Conservation (phyloP, 495 filamentous ascomycete species). For the Penicillium chermesinum region DNA sequence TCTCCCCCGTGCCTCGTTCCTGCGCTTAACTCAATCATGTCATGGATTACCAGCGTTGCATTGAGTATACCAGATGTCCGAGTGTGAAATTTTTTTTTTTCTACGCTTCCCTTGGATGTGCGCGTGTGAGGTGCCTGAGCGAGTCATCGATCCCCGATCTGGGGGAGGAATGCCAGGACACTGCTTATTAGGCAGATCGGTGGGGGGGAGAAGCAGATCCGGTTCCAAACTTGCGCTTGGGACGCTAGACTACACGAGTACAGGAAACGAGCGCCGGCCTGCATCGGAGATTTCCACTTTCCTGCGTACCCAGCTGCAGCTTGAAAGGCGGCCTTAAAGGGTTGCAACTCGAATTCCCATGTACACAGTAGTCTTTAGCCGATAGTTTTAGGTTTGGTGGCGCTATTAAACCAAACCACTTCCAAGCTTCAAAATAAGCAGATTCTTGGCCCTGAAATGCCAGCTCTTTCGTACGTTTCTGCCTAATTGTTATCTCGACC, state of each 20-base stretch:
- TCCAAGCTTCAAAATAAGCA: too few species aligned
- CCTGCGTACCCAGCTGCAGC: background rate
- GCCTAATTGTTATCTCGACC: too few species aligned
- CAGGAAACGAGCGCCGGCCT: background rate
- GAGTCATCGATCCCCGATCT: slow-evolving; percentile 7
- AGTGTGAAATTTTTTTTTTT: background rate
- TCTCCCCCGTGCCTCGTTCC: slow-evolving; percentile 6
- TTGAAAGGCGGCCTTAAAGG: too few species aligned
- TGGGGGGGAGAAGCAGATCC: slow-evolving; percentile 11
- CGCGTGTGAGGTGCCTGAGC: slow-evolving; percentile 1
- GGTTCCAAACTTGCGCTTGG: background rate
- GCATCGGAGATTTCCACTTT: background rate
- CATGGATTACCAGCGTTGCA: slow-evolving; percentile 15
- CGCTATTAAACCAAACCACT: background rate
- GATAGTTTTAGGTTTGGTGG: background rate
- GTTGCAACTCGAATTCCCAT: too few species aligned
- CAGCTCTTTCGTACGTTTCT: too few species aligned
- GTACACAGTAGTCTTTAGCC: background rate
- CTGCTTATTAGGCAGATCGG: slow-evolving; percentile 20
- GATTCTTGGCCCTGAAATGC: too few species aligned
- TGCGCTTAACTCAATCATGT: slow-evolving; percentile 13
- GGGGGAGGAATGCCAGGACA: slow-evolving; percentile 14
- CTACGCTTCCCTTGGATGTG: background rate
- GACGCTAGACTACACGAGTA: background rate
- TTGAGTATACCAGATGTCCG: background rate